These are phyloP conservation scores for Phytophthora aleatoria DNA, from an alignment of 352 stramenopile species.

Conservation along the genomic window DNA sequence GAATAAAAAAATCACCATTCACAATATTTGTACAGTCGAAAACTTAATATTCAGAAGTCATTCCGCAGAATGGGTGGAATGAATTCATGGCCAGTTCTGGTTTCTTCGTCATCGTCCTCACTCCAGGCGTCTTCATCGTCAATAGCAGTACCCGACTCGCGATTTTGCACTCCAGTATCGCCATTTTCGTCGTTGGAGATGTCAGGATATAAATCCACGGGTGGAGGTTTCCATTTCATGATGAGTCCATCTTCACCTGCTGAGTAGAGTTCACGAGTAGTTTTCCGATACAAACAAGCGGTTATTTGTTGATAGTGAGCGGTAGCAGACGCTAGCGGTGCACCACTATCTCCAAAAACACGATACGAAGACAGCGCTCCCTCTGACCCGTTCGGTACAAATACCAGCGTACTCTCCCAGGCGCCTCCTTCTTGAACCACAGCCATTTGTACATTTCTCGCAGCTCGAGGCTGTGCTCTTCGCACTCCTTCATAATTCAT, in stretches of 20 bases:
- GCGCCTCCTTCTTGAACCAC: constrained; percentile 62
- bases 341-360: constrained; percentile 53
- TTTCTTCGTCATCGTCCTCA: constrained; percentile 39
- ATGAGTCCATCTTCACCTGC: constrained; percentile 70
- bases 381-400: constrained; percentile 60
- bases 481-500: constrained; percentile 62
- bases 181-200: constrained; percentile 13
- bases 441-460: constrained; percentile 59
- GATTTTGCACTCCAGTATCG: constrained; percentile 1
- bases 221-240: constrained; percentile 64
- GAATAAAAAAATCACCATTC: too few species aligned
- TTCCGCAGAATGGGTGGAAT: constrained; percentile 69
- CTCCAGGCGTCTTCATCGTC: constrained; percentile 60
- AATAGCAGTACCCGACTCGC: constrained; percentile 21
- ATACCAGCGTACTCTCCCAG: constrained; percentile 56
- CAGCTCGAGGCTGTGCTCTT: constrained; percentile 34
- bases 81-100: constrained; percentile 41
- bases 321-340: constrained; percentile 35
- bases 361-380: constrained; percentile 55
- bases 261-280: constrained; percentile 60
- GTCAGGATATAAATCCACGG: constrained; percentile 35
- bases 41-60: constrained; percentile 27
- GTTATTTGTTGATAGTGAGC: constrained; percentile 71
- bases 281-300: constrained; percentile 61
- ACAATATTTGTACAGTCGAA: background rate